phyloP scores from a whole-genome alignment of 2,329 filamentous ascomycete genomes.

The Diplodia corticola region DNA sequence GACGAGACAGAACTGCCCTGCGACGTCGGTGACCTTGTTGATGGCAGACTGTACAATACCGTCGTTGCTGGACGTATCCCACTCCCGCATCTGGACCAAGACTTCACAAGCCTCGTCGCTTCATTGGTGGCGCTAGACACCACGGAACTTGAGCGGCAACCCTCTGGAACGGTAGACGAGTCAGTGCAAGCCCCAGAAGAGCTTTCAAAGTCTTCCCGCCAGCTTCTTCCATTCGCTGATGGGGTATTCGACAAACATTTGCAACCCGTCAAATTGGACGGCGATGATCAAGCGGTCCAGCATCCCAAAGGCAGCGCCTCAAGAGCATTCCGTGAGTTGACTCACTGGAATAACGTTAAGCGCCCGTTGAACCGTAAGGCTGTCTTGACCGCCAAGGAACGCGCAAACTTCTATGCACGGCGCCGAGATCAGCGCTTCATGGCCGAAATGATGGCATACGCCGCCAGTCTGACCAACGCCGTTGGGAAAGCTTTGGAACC shows the following conservation, averaged over 20 bases:
- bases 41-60: constrained; percentile 51
- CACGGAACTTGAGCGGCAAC: too few relatives aligned
- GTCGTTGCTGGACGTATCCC: neutral
- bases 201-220: neutral
- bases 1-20: neutral
- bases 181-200: neutral
- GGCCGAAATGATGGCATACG: constrained; percentile 67
- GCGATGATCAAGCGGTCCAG: constrained; percentile 37
- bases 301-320: constrained; percentile 30
- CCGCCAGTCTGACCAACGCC: constrained; percentile 67
- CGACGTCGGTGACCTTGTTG: constrained; percentile 56
- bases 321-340: constrained; percentile 50
- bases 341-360: constrained; percentile 65
- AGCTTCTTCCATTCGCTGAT: constrained; percentile 50
- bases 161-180: neutral
- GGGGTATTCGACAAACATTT: constrained; percentile 51
- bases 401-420: constrained; percentile 39
- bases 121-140: neutral
- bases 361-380: constrained; percentile 49
- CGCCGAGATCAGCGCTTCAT: constrained; percentile 64
- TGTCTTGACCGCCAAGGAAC: constrained; percentile 35
- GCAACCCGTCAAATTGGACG: constrained; percentile 43
- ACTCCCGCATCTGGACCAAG: neutral
- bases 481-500: constrained; percentile 64
- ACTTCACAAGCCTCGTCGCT: neutral